These are phyloP conservation scores for Cyclotella kingstonii DNA, from an alignment of 108 stramenopile species.

Conservation along the genomic window DNA sequence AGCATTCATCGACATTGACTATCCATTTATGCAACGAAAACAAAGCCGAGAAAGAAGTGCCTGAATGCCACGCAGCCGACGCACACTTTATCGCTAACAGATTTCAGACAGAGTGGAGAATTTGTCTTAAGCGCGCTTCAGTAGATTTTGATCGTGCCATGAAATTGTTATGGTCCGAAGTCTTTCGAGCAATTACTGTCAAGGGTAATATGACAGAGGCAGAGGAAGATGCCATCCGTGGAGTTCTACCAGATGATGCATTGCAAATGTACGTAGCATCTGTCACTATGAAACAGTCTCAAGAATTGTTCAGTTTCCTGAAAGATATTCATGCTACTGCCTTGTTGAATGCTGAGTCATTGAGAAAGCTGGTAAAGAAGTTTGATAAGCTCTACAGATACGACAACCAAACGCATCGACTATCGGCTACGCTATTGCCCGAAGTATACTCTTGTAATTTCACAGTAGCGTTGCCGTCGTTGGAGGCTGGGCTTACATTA, in stretches of 20 bases:
- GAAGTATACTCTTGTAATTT: slow-evolving; percentile 45
- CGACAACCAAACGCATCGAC: neutral
- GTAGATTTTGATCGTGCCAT: slow-evolving; percentile 56
- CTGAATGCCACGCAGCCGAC: slow-evolving; percentile 1
- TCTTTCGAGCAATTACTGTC: slow-evolving; percentile 7
- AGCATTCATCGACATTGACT: neutral
- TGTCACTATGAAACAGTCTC: slow-evolving; percentile 22
- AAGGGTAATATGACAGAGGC: neutral
- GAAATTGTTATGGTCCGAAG: slow-evolving; percentile 47
- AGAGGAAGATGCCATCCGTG: slow-evolving; percentile 42
- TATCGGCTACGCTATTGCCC: slow-evolving; percentile 30
- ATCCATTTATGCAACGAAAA: neutral
- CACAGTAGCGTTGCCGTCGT: slow-evolving; percentile 29
- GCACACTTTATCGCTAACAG: slow-evolving; percentile 25
- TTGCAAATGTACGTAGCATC: slow-evolving; percentile 46
- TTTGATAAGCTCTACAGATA: slow-evolving; percentile 35
- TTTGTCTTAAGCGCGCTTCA: slow-evolving; percentile 37
- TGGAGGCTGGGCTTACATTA: slow-evolving; percentile 38
- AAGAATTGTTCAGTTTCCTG: slow-evolving; percentile 49
- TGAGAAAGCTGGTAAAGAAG: slow-evolving; percentile 46
- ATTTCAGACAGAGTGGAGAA: slow-evolving; percentile 55
- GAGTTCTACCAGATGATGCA: slow-evolving; percentile 63
- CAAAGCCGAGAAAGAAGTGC: slow-evolving; percentile 1
- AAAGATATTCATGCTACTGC: slow-evolving; percentile 51
- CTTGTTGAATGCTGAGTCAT: slow-evolving; percentile 44